Evolutionary conservation across 2,329 filamentous ascomycete species (phyloP).

Genomic region (Diplodia corticola): DNA sequence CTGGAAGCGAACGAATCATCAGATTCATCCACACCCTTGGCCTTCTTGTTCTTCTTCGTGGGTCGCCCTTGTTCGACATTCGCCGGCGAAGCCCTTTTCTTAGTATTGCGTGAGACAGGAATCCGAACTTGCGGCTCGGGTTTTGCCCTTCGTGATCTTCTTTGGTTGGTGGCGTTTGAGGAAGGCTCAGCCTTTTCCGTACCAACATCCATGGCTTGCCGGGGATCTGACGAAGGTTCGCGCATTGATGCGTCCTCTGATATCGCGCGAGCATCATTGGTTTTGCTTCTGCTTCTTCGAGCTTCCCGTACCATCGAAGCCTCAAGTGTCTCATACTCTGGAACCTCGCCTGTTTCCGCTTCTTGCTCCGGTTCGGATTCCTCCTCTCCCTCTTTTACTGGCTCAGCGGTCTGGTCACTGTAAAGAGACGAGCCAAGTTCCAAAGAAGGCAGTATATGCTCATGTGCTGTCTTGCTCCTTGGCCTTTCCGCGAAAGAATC

Average conservation of each 20-base stretch:
- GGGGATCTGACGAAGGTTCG: background rate
- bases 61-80: background rate
- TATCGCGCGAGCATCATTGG: too few species aligned
- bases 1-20: conserved; percentile 1
- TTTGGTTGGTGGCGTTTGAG: background rate
- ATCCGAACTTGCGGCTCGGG: background rate
- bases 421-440: background rate
- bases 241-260: background rate
- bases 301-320: background rate
- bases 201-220: background rate
- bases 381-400: background rate
- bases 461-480: background rate
- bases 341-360: background rate
- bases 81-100: background rate
- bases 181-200: background rate
- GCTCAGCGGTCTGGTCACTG: background rate
- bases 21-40: background rate
- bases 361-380: background rate
- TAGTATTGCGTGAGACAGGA: background rate
- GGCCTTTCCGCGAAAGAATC: background rate
- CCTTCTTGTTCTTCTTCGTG: background rate
- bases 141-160: background rate
- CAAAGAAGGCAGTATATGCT: background rate
- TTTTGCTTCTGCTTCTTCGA: background rate
- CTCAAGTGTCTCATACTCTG: background rate